Base-by-base conservation (phyloP, 371 early-diverging fungal genomes). In the Racocetra persica region DNA sequence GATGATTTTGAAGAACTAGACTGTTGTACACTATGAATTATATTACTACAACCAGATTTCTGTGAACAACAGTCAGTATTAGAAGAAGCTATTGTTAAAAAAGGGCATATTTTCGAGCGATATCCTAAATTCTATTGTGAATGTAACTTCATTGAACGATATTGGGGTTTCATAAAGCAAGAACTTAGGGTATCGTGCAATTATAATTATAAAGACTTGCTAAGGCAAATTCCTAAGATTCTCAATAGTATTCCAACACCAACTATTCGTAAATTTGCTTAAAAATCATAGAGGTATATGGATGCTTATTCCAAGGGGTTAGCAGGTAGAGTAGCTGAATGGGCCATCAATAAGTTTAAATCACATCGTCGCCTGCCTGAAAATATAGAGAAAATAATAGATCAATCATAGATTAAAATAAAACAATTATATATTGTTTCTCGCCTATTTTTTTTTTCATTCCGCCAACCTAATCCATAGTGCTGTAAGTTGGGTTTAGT, bases 121-220 rank as follows among this genome's bases (percentile, higher is more conserved):
- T 81, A 83, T 60, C 81, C 81, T 14, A 83, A 82, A 55, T 83
- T 65, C 45, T 76, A 72, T 71, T 81, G 76, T 54, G 79, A 83
- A 49, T 77, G 54, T 13, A 83, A 83, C 60, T 41, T 67, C 32
- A 66, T 78, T 26, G 49, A 77, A 49, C 10, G 45, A 77, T 63
- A 77, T 13, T 77, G 49, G 77, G 51, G 26, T 62, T 62, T 62
- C 0, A 10, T 3, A 24, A 62, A 62, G 24, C 26, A 24, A 24
- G 11, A 62, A 62, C 18, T 11, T 22, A 62, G 28, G 3, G 4
- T 24, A 13, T 24, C 6, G 13, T 69, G 49, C 11, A 69, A 51
- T 51, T 69, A 69, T 69, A 69, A 51, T 38, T 69, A 36, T 36
- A 51, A 3, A n/a, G 45, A 69, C 24, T 69, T 69, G 16, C 36